These are phyloP conservation scores for Trichomonascus vanleenenianus DNA, from an alignment of 805 yeast species.

Conservation along the genomic window DNA sequence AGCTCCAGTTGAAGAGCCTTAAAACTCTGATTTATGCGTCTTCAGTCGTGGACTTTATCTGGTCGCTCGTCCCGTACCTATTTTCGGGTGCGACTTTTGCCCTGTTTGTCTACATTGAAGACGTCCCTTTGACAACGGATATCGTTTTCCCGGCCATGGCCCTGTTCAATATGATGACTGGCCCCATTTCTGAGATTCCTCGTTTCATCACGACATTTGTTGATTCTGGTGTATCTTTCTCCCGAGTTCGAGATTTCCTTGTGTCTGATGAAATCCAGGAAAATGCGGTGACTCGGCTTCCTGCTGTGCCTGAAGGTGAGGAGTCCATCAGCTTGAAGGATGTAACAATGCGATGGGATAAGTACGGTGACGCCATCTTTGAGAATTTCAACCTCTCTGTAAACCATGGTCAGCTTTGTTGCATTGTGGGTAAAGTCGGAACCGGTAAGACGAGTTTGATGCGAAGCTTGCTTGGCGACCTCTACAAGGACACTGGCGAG, in stretches of 20 bases:
- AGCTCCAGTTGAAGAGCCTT: constrained; percentile 72
- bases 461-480: constrained; percentile 69
- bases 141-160: constrained; percentile 64
- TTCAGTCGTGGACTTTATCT: constrained; percentile 66
- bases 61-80: constrained; percentile 80
- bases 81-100: constrained; percentile 90
- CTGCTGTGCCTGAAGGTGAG: constrained; percentile 43
- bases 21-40: constrained; percentile 62
- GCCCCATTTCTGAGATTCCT: constrained; percentile 46
- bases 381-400: constrained; percentile 51
- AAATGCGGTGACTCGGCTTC: constrained; percentile 28
- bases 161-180: constrained; percentile 41
- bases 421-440: constrained; percentile 83
- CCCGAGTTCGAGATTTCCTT: constrained; percentile 39
- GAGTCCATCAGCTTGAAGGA: constrained; percentile 27
- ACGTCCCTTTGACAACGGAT: constrained; percentile 73
- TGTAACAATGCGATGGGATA: constrained; percentile 21
- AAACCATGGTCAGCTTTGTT: constrained; percentile 64
- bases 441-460: constrained; percentile 76
- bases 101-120: constrained; percentile 54
- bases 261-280: constrained; percentile 37
- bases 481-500: constrained; percentile 59
- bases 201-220: constrained; percentile 36
- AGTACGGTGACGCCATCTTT: constrained; percentile 16
- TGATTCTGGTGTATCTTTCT: constrained; percentile 33